Base-by-base conservation (phyloP, 1,139 yeast genomes). In the Lodderomyces theae region DNA sequence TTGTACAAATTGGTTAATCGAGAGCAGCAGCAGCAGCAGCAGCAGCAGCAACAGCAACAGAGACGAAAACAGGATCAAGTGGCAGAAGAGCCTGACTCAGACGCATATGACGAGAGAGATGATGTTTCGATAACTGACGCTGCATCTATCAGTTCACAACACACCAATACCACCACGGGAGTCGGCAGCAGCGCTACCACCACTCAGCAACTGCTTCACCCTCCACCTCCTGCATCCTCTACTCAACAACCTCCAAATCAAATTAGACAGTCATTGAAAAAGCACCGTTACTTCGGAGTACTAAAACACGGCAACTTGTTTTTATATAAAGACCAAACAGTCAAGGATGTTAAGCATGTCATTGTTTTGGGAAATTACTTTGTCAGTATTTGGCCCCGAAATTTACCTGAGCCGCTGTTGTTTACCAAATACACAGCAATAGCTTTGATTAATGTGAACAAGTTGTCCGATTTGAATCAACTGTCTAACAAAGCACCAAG, bases 341-440 rank as follows among this genome's bases (percentile, higher is more conserved):
- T 80, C 53, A 74, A 72, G 44, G 83, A 83, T 52, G 82, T 88
- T 15, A 79, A 80, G 49, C 94, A 87, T 59, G 96, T 86, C 5
- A 79, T 90, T 47, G 90, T 86, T 1, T 62, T 90, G 29, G 76
- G 85, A 4, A 78, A 83, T 52, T 79, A 80, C 51, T 69, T 86
- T 38, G 84, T 88, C 1, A 68, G 86, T 0, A 64, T 89, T n/a
- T 92, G 97, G 97, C 98, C 97, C 1, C 74, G 90, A 18, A 66
- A 70, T 39, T 60, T 80, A 29, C 65, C 76, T 1, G 96, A 89
- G 54, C 87, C 82, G 5, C 86, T 85, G 51, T 61, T 90, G 28
- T 92, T 88, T 59, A 80, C 92, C 11, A 86, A 86, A 52, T 75
- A 82, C 53, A 76, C 88, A 12, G 87, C 96, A 17, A 82, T 92